phyloP scores from a whole-genome alignment of 2,329 filamentous ascomycete genomes.

The Fusarium coffeatum region DNA sequence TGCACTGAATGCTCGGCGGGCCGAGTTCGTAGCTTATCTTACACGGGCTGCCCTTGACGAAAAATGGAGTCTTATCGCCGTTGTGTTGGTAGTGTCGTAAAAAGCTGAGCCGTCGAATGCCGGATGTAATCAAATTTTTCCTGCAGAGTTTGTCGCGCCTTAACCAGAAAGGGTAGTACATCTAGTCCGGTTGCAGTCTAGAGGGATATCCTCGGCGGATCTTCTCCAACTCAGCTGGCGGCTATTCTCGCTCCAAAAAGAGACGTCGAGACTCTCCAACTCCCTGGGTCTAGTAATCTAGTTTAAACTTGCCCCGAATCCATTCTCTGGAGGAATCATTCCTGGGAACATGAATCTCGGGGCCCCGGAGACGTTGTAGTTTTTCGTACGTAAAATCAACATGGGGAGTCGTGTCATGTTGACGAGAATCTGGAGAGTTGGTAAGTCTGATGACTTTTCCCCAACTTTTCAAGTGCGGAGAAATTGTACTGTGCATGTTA shows the following conservation, averaged over 20 bases:
- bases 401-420: slow-evolving; percentile 8
- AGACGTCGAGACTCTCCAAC: slow-evolving; percentile 4
- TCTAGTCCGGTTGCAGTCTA: not conserved
- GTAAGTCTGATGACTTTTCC: slow-evolving; percentile 12
- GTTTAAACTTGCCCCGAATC: slow-evolving; percentile 10
- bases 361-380: slow-evolving; percentile 19
- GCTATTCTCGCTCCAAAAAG: slow-evolving; percentile 25
- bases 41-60: not conserved
- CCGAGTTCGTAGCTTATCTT: slow-evolving; percentile 34
- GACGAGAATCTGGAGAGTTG: slow-evolving; percentile 3
- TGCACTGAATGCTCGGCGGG: slow-evolving; percentile 1
- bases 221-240: slow-evolving; percentile 30
- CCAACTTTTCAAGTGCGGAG: slow-evolving; percentile 25
- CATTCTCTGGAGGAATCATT: not conserved
- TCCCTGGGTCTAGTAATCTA: not conserved
- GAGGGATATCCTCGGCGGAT: slow-evolving; percentile 1
- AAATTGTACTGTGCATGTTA: not conserved
- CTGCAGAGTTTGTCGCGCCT: slow-evolving; percentile 32
- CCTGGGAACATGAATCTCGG: slow-evolving; percentile 20
- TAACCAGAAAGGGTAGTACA: not conserved
- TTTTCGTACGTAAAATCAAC: slow-evolving; percentile 22
- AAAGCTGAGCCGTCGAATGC: slow-evolving; percentile 27
- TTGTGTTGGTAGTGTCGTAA: not conserved
- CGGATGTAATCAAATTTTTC: slow-evolving; percentile 16
- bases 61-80: slow-evolving; percentile 17